Evolutionary conservation across 352 stramenopile genomes (phyloP).

Genomic region (Phytopythium ostracodes): DNA sequence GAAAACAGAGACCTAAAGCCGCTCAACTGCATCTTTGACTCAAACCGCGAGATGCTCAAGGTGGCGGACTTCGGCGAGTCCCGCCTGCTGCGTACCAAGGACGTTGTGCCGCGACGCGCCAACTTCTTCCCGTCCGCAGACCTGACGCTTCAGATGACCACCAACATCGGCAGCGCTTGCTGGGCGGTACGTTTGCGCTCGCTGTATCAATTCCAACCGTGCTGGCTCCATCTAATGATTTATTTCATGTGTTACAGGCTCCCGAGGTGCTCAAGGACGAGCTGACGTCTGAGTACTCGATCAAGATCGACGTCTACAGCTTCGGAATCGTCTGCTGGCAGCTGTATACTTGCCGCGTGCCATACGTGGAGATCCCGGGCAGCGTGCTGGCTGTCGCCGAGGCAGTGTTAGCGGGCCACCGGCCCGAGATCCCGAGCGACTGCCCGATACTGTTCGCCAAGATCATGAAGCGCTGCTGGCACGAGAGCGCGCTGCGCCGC

Average conservation of each 20-base stretch:
- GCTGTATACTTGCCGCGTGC: slow-evolving; percentile 65
- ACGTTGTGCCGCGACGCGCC: slow-evolving; percentile 34
- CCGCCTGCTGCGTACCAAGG: slow-evolving; percentile 61
- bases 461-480: slow-evolving; percentile 82
- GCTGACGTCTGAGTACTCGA: slow-evolving; percentile 60
- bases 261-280: slow-evolving; percentile 73
- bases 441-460: slow-evolving; percentile 71
- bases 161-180: slow-evolving; percentile 75
- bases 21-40: slow-evolving; percentile 82
- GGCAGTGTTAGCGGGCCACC: slow-evolving; percentile 59
- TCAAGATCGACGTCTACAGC: slow-evolving; percentile 86
- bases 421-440: slow-evolving; percentile 48
- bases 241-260: slow-evolving; percentile 14
- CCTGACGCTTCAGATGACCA: slow-evolving; percentile 76
- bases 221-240: too few relatives aligned
- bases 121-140: slow-evolving; percentile 64
- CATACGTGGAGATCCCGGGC: slow-evolving; percentile 74
- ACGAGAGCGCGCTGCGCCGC: slow-evolving; percentile 60
- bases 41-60: slow-evolving; percentile 71
- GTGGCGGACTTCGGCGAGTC: slow-evolving; percentile 80
- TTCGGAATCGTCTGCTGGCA: slow-evolving; percentile 86
- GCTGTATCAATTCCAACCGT: too few relatives aligned
- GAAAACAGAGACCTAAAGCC: slow-evolving; percentile 63
- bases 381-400: slow-evolving; percentile 73
- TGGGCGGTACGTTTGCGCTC: slow-evolving; percentile 41